Conservation (phyloP, 148 eudicot genomes). For the Fagopyrum homotropicum region DNA sequence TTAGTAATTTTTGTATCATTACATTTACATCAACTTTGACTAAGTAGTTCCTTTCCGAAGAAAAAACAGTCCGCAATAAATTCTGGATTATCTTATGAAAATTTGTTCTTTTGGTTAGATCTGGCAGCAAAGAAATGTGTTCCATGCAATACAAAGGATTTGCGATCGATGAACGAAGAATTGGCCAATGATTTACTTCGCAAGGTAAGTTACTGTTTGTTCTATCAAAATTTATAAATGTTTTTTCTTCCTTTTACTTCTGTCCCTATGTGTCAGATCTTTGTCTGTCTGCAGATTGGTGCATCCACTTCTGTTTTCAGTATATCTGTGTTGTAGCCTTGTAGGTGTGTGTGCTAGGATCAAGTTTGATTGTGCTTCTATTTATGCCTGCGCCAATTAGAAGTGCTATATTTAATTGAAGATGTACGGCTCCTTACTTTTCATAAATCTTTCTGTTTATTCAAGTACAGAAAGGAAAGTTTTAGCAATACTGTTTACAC, state of each 20-base stretch:
- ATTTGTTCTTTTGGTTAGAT: conserved; percentile 34
- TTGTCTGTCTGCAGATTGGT: background rate
- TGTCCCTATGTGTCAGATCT: background rate
- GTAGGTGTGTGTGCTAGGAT: background rate
- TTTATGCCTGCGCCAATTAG: background rate
- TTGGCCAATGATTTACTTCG: conserved; percentile 46
- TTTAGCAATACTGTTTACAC: too few species aligned
- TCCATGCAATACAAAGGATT: conserved; percentile 62
- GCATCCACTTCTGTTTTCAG: background rate
- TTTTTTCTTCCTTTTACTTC: background rate
- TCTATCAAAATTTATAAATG: background rate
- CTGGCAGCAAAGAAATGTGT: conserved; percentile 77
- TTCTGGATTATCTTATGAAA: background rate
- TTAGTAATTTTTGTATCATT: background rate
- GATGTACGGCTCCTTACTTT: background rate
- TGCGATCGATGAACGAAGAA: conserved; percentile 76
- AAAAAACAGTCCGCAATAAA: background rate
- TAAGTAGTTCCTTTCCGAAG: background rate
- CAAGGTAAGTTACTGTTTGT: conserved; percentile 38
- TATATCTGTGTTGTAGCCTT: background rate
- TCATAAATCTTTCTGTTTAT: background rate
- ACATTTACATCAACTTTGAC: background rate
- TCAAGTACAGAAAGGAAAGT: background rate
- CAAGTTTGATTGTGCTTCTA: background rate
- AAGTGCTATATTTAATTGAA: background rate